These are phyloP conservation scores for Leccinum uliginosum DNA, from an alignment of 768 basidiomycete genomes.

Conservation along the genomic window DNA sequence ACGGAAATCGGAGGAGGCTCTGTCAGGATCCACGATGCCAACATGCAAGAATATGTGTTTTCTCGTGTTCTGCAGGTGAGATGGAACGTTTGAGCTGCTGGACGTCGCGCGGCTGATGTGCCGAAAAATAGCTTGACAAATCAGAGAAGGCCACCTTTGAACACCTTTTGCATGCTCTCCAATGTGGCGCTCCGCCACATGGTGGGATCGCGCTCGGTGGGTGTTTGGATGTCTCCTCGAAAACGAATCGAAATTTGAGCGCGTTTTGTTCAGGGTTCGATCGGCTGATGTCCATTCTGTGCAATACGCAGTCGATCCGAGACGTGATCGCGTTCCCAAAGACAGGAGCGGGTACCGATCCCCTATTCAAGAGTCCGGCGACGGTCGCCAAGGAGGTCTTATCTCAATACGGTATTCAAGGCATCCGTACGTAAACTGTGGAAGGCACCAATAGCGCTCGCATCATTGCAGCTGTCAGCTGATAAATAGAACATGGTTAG, in stretches of 20 bases:
- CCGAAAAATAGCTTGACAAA: constrained; percentile 57
- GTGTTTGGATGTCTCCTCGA: constrained; percentile 19
- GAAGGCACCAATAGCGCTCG: not conserved
- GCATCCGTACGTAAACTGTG: constrained; percentile 16
- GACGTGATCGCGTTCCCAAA: constrained; percentile 98
- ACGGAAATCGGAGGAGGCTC: constrained; percentile 93
- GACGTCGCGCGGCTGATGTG: constrained; percentile 11
- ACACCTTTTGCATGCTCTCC: constrained; percentile 82
- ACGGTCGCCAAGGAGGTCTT: constrained; percentile 48
- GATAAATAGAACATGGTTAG: not conserved
- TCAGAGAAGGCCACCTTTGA: constrained; percentile 72
- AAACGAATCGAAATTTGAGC: constrained; percentile 2
- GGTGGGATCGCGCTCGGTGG: constrained; percentile 90
- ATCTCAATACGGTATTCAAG: constrained; percentile 59
- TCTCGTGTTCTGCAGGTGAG: constrained; percentile 70
- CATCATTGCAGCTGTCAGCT: not conserved
- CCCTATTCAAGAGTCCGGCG: constrained; percentile 86
- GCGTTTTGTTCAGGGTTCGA: constrained; percentile 69
- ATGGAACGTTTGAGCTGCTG: not conserved
- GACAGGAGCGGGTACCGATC: constrained; percentile 76
- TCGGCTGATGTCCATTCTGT: constrained; percentile 87
- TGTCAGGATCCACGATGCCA: constrained; percentile 86
- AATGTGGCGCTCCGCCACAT: constrained; percentile 91
- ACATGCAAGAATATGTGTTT: constrained; percentile 83
- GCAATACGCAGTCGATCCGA: constrained; percentile 80